Evolutionary conservation across 164 flowering plant species (phyloP).

Genomic region (Akebia trifoliata): DNA sequence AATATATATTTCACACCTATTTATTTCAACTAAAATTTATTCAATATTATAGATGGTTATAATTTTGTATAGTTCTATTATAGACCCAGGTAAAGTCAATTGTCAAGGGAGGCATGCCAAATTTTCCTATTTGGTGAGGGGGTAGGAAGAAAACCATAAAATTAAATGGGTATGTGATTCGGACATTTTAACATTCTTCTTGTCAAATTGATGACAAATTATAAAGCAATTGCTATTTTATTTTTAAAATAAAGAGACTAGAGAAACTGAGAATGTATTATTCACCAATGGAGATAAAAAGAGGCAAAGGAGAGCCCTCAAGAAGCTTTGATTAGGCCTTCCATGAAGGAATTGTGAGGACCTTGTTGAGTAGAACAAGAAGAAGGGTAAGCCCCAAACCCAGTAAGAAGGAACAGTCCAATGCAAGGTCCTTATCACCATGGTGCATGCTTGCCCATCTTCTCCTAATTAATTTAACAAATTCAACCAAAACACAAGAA

Average conservation of each 20-base stretch:
- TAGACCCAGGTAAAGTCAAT: too few species aligned
- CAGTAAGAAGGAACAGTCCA: constrained; percentile 89
- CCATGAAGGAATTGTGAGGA: constrained; percentile 73
- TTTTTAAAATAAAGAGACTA: background rate
- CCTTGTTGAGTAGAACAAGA: constrained; percentile 79
- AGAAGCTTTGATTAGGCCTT: constrained; percentile 64
- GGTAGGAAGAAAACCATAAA: too few species aligned
- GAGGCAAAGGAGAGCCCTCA: constrained; percentile 40
- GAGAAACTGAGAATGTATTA: background rate
- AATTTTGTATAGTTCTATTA: too few species aligned
- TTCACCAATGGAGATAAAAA: constrained; percentile 67
- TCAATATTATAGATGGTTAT: too few species aligned
- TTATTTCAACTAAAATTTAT: too few species aligned
- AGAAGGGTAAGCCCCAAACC: constrained; percentile 91
- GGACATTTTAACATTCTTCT: too few species aligned
- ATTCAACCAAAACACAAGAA: background rate
- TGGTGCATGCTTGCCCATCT: constrained; percentile 85
- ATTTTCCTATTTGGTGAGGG: too few species aligned
- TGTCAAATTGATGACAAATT: too few species aligned
- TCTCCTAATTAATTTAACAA: background rate
- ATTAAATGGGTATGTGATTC: too few species aligned
- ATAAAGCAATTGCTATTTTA: too few species aligned
- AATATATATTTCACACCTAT: too few species aligned
- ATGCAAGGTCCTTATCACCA: constrained; percentile 77
- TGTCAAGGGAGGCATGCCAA: too few species aligned